Conservation (phyloP, 129 eudicot genomes). For the Apium graveolens region DNA sequence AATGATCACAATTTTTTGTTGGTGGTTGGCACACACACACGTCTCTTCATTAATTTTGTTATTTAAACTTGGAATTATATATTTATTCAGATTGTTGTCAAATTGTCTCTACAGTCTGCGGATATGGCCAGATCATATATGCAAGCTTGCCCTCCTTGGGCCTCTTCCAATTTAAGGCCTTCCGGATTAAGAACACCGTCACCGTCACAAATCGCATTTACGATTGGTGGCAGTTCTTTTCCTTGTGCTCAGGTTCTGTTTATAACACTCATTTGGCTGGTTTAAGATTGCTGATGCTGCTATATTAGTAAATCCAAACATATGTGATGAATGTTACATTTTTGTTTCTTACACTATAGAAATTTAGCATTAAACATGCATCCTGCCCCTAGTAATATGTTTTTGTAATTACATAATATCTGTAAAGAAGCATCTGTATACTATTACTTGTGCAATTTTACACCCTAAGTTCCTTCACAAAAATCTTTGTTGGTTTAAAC, state of each 20-base stretch:
- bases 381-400: neutral
- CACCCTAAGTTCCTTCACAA: neutral
- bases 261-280: neutral
- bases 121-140: constrained; percentile 79
- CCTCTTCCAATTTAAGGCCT: constrained; percentile 45
- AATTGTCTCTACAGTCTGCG: constrained; percentile 5
- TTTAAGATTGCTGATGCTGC: neutral
- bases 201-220: constrained; percentile 19
- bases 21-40: neutral
- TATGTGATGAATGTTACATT: neutral
- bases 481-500: neutral
- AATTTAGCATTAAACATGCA: neutral
- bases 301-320: neutral
- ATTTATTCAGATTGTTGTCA: neutral
- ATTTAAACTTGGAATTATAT: neutral
- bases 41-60: neutral
- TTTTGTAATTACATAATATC: neutral
- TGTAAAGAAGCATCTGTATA: neutral
- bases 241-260: constrained; percentile 42
- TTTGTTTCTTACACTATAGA: neutral
- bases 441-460: neutral
- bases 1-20: neutral
- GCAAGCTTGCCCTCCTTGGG: constrained; percentile 79
- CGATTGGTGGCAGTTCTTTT: constrained; percentile 35
- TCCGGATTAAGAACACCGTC: constrained; percentile 38